These are phyloP conservation scores for Polyplosphaeria fusca DNA, from an alignment of 495 filamentous ascomycete genomes.

Conservation along the genomic window DNA sequence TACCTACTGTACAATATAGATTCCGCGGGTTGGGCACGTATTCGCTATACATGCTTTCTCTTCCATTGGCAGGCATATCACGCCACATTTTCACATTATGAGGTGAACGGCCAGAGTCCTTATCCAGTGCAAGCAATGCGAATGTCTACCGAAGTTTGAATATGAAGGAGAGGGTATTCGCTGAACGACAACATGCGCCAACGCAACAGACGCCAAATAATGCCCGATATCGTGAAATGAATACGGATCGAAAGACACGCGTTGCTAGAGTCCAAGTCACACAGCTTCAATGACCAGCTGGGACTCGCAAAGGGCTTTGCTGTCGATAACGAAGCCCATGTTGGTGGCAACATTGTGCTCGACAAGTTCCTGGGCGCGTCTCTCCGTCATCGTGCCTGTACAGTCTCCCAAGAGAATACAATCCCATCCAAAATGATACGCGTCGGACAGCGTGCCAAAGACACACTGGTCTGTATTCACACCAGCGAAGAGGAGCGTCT, in stretches of 20 bases:
- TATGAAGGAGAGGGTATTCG: too few species aligned
- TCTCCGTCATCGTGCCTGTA: slow-evolving; percentile 49
- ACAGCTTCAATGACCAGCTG: background rate
- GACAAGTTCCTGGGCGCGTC: slow-evolving; percentile 40
- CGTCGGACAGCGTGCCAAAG: slow-evolving; percentile 52
- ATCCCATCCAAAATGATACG: slow-evolving; percentile 52
- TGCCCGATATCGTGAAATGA: too few species aligned
- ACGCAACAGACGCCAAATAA: too few species aligned
- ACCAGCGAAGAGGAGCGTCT: slow-evolving; percentile 53
- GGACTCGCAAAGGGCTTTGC: background rate
- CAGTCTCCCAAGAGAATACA: slow-evolving; percentile 56
- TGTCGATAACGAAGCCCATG: slow-evolving; percentile 44
- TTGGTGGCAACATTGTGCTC: slow-evolving; percentile 45
- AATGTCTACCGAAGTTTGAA: too few species aligned
- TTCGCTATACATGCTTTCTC: background rate
- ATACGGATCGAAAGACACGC: too few species aligned
- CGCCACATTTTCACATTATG: too few species aligned
- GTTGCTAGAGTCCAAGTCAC: background rate
- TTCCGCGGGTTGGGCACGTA: slow-evolving; percentile 22
- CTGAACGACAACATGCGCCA: too few species aligned
- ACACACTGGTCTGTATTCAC: slow-evolving; percentile 63
- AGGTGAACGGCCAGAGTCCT: too few species aligned
- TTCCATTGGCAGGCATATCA: too few species aligned
- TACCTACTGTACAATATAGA: slow-evolving; percentile 41
- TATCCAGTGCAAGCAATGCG: too few species aligned